phyloP scores from a whole-genome alignment of 306 rosid genomes.

The Cucumis hystrix region DNA sequence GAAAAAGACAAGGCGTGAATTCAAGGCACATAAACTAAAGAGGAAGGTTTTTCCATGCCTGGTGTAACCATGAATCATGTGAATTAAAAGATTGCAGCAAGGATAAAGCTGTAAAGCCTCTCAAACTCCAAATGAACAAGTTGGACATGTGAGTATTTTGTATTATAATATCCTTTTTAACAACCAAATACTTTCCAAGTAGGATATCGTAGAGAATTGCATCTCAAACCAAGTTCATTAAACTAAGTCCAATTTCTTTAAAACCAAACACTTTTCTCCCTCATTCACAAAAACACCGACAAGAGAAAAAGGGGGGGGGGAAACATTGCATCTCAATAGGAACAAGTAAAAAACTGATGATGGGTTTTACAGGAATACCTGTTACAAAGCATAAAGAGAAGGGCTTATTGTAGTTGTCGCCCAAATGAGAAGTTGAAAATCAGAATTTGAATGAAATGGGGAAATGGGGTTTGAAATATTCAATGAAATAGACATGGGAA shows the following conservation, averaged over 20 bases:
- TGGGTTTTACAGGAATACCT: background rate
- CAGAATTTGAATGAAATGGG: background rate
- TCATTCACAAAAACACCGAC: background rate
- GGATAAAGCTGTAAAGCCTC: constrained; percentile 28
- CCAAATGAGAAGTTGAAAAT: background rate
- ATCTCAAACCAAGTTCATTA: background rate
- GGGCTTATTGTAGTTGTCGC: background rate
- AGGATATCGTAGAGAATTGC: background rate
- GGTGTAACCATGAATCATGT: constrained; percentile 25
- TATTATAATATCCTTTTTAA: background rate
- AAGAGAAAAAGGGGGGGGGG: background rate
- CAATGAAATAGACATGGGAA: background rate
- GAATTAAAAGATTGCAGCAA: constrained; percentile 12
- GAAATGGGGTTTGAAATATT: constrained; percentile 1
- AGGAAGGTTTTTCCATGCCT: constrained; percentile 9
- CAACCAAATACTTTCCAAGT: background rate
- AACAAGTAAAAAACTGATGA: background rate
- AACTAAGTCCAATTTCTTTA: background rate
- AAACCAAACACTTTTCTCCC: background rate
- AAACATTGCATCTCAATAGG: background rate
- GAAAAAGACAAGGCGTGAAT: background rate
- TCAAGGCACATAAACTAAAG: constrained; percentile 16
- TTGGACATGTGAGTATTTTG: constrained; percentile 18
- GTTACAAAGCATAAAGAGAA: background rate
- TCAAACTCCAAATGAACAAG: constrained; percentile 13